Base-by-base conservation (phyloP, 139 green algal species). In the Chara braunii region DNA sequence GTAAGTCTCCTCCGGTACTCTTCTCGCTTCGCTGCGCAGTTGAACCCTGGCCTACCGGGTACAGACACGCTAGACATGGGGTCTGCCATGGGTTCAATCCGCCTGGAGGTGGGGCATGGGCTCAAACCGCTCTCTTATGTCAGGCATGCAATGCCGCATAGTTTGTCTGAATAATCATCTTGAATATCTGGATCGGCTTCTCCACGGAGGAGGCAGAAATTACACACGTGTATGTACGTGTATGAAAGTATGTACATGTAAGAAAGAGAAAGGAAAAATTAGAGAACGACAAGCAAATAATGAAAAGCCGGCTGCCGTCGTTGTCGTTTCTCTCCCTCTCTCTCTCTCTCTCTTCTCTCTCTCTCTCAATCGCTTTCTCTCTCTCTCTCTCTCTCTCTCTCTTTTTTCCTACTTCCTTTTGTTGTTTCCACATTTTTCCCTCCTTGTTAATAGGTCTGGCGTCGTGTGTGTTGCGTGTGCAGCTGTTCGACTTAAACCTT, bases 331-430 rank as follows among this genome's bases (percentile, higher is more conserved):
- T 59, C 50, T 59, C 50, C 48, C 50, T 45, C 40, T 45, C 50
- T 59, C 50, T 59, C 50, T 59, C 50, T 59, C 22, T 59, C 50
- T 45, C 50, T 23, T 45, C 50, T 59, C 50, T 59, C 22, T 45
- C 50, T 59, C 50, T 59, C 50, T 59, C 22, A 56, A n/a, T 45
- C 50, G 40, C 50, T 59, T 23, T 45, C 50, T 59, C 50, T 59
- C 22, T 45, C 50, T 59, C 50, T 45, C 50, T 45, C 50, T 59
- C 50, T 59, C 50, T 45, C 50, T 59, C 22, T 59, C 50, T 45
- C 50, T 59, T 23, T 59, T 23, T 45, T 14, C 22, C 50, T 59
- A 40, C 14, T 23, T 14, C 14, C 48, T 45, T 59, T 59, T 45
- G 14, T 59, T 45, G n/a, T 18, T 14, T 56, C 18, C 14, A 59